Conservation (phyloP, 2,329 filamentous ascomycete species). For the Colletotrichum camelliae region DNA sequence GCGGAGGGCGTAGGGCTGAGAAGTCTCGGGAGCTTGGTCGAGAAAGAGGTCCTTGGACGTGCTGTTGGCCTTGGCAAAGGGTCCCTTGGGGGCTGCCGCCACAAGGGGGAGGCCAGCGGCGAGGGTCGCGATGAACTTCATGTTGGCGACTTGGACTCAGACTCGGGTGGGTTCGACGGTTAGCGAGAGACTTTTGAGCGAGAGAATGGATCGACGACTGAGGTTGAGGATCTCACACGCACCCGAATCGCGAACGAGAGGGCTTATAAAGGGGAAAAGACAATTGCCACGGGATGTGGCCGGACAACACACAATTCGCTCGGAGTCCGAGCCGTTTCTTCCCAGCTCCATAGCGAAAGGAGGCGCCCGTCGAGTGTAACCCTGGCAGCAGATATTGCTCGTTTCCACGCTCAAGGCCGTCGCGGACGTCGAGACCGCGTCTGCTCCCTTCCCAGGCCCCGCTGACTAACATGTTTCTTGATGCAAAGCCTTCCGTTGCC, state of each 20-base stretch:
- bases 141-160: background rate
- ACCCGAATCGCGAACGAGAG: background rate
- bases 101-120: slow-evolving; percentile 9
- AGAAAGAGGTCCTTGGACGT: background rate
- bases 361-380: background rate
- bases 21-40: background rate
- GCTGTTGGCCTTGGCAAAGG: background rate
- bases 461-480: background rate
- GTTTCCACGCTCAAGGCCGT: background rate
- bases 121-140: slow-evolving; percentile 10
- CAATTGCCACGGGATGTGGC: background rate
- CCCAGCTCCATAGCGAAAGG: background rate
- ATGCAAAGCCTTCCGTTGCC: background rate
- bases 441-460: background rate
- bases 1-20: slow-evolving; percentile 13
- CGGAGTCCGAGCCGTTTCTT: slow-evolving; percentile 4
- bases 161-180: background rate
- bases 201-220: background rate
- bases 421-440: background rate
- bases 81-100: slow-evolving; percentile 1
- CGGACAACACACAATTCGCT: background rate
- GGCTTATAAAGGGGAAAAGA: background rate
- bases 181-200: background rate
- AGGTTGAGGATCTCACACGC: background rate
- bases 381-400: background rate